Conservation (phyloP, 306 rosid species). For the Quercus gilva region DNA sequence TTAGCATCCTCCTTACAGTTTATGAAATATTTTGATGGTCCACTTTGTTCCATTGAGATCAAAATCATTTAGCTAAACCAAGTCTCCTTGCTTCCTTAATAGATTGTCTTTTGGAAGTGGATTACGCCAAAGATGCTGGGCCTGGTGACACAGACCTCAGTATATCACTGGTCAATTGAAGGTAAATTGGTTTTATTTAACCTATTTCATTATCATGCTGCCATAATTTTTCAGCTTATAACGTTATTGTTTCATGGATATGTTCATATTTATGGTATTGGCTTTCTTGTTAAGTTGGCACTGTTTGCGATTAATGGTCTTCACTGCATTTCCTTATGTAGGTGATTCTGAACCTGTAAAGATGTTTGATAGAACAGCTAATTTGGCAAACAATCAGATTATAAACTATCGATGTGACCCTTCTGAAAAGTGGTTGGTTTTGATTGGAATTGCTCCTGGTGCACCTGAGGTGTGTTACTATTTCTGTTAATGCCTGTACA, state of each 20-base stretch:
- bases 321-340: conserved; percentile 31
- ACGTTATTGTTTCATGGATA: conserved; percentile 12
- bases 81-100: conserved; percentile 22
- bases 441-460: conserved; percentile 99
- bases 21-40: background rate
- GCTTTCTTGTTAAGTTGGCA: background rate
- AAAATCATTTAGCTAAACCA: conserved; percentile 13
- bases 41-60: conserved; percentile 1
- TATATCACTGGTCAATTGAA: conserved; percentile 97
- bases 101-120: conserved; percentile 99
- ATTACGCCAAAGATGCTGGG: conserved; percentile 90
- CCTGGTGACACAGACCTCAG: conserved; percentile 86
- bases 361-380: conserved; percentile 93
- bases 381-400: conserved; percentile 90
- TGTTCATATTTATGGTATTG: background rate
- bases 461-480: conserved; percentile 77
- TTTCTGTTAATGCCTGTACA: conserved; percentile 6
- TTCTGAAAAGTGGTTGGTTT: conserved; percentile 97
- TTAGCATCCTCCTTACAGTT: background rate
- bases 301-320: conserved; percentile 27
- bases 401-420: conserved; percentile 98
- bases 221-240: conserved; percentile 4
- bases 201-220: conserved; percentile 13
- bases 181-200: conserved; percentile 47
- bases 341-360: conserved; percentile 96